phyloP scores from a whole-genome alignment of 1,284 basidiomycete genomes.

The Ganoderma multipileum region DNA sequence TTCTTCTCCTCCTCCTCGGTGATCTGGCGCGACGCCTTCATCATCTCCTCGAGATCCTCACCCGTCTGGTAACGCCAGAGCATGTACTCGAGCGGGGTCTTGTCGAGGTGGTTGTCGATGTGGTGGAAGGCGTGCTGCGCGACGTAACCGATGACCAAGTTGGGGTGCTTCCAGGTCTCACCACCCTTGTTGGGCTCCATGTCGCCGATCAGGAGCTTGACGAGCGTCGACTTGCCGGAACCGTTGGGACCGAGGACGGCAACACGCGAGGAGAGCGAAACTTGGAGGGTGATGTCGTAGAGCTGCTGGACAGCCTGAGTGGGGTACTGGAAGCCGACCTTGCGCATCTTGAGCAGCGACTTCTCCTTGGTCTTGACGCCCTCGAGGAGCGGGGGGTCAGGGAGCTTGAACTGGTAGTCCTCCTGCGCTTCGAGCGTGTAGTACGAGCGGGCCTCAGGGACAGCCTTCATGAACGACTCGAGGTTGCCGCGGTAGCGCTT shows the following conservation, averaged over 20 bases:
- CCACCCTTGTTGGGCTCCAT: constrained; percentile 96
- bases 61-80: constrained; percentile 99
- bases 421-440: constrained; percentile 94
- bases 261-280: constrained; percentile 97
- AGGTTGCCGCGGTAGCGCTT: constrained; percentile 98
- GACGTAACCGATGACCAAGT: constrained; percentile 98
- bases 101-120: constrained; percentile 97
- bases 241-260: constrained; percentile 97
- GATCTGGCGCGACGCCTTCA: constrained; percentile 89
- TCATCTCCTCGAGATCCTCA: constrained; percentile 97
- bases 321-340: constrained; percentile 97
- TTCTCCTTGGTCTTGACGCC: constrained; percentile 99
- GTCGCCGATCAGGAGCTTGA: constrained; percentile 98
- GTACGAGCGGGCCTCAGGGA: constrained; percentile 98
- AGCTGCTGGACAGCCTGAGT: constrained; percentile 87
- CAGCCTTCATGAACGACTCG: constrained; percentile 92
- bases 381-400: constrained; percentile 94
- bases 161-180: constrained; percentile 99
- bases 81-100: constrained; percentile 98
- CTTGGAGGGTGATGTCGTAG: constrained; percentile 94
- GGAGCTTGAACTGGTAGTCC: constrained; percentile 97
- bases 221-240: constrained; percentile 98
- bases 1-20: constrained; percentile 89
- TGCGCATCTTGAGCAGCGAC: constrained; percentile 96
- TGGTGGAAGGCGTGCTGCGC: constrained; percentile 99